phyloP scores from a whole-genome alignment of 176 grass and related monocot species.

The Oryza meyeriana region DNA sequence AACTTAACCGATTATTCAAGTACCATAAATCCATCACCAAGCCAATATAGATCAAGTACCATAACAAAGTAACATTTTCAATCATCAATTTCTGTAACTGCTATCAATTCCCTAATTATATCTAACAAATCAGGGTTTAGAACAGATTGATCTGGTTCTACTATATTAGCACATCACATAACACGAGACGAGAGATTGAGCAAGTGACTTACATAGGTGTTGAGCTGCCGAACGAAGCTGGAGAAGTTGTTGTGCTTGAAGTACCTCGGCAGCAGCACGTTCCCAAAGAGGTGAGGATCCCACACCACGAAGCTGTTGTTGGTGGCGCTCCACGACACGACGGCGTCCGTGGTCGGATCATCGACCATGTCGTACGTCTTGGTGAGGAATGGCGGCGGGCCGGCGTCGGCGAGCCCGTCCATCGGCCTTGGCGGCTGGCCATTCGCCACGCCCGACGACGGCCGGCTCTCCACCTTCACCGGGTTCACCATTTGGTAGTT shows the following conservation, averaged over 20 bases:
- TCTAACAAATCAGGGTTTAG: background rate
- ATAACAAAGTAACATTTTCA: background rate
- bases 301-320: slow-evolving; percentile 87
- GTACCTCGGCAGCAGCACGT: slow-evolving; percentile 61
- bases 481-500: slow-evolving; percentile 42
- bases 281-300: slow-evolving; percentile 78
- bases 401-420: slow-evolving; percentile 59
- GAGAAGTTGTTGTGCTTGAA: slow-evolving; percentile 99
- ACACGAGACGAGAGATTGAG: background rate
- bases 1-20: background rate
- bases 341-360: slow-evolving; percentile 53
- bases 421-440: slow-evolving; percentile 53
- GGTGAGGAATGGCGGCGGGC: slow-evolving; percentile 75
- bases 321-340: slow-evolving; percentile 68
- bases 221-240: slow-evolving; percentile 96
- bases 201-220: slow-evolving; percentile 76
- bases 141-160: background rate
- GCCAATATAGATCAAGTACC: background rate
- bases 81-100: background rate
- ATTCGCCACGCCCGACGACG: background rate
- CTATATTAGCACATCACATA: background rate
- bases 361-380: slow-evolving; percentile 93
- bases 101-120: background rate
- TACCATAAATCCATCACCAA: background rate
- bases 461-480: slow-evolving; percentile 60